Base-by-base conservation (phyloP, 2,329 filamentous ascomycete genomes). In the Thermomyces lanuginosus region DNA sequence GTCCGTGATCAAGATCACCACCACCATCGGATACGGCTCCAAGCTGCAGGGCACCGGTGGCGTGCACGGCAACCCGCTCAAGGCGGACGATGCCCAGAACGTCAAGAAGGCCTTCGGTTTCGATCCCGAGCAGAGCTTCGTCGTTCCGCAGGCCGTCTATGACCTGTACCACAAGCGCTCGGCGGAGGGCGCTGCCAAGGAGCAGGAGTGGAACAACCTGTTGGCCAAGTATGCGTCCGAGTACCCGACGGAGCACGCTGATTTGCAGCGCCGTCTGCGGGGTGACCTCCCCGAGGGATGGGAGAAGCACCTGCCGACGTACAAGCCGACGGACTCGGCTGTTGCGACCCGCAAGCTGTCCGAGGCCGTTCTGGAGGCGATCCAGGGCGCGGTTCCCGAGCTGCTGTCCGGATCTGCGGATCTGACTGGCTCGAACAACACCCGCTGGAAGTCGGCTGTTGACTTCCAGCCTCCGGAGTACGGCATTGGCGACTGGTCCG, bases 351-450 rank as follows among this genome's bases (percentile, higher is more conserved):
- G 89, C 55, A 98, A 95, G 69, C 76, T 95, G 33, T 95, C 86
- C 39, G 86, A 98, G 71, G 76, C 70, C 34, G 84, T 95, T 32
- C 73, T 98, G 40, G 68, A 76, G 64, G 86, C 84, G 59, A 76
- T 98, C 47, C 72, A 92, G 65, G 60, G 68, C 27, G 71, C 64
- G 40, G 53, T 98, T 29, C 89, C 89, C 41, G 89, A 95, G 61
- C 75, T 98, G 32, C 60, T 98, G 35, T 92, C 86, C 55, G 89
- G 89, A 46, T 98, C 89, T 39, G 89, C 89, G 45, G 89, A 98
- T 69, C 60, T 98, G 68, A 98, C 89, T 54, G 82, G 82, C 52
- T 95, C 89, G 54, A 98, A 98, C 72, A 76, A 95, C 66, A 98
- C 89, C 43, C 76, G 84, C 55, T 93, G 84, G 83, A 98, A 95